A percentile compares a stretch with the other conserved stretches of the same genome.
These are phyloP conservation scores for Fomitopsis pulvina DNA, from an alignment of 768 basidiomycete genomes.

Conservation along the genomic window DNA sequence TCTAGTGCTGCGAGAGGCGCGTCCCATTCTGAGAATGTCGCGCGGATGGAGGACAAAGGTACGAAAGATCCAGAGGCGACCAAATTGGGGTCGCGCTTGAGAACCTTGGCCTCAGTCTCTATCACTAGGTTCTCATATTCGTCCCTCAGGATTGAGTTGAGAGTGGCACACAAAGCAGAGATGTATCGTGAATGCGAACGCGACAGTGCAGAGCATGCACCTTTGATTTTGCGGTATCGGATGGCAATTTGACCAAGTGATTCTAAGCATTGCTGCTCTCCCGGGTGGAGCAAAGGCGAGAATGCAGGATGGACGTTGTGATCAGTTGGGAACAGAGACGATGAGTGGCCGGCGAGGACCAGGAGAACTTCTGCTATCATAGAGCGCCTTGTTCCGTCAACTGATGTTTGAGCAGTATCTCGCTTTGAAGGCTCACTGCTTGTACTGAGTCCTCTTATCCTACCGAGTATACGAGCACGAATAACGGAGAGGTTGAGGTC, in stretches of 20 bases:
- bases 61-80: conserved; percentile 82
- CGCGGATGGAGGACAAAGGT: conserved; percentile 76
- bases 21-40: conserved; percentile 85
- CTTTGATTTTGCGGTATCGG: conserved; percentile 68
- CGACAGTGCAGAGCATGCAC: conserved; percentile 42
- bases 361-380: conserved; percentile 92
- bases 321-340: conserved; percentile 69
- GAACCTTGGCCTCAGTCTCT: conserved; percentile 73
- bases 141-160: conserved; percentile 65
- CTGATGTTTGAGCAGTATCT: not conserved
- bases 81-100: conserved; percentile 65
- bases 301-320: conserved; percentile 59
- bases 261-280: conserved; percentile 82
- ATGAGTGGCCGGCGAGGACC: conserved; percentile 81
- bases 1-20: conserved; percentile 72
- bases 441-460: not conserved
- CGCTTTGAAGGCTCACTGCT: not conserved
- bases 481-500: not conserved
- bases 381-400: conserved; percentile 9
- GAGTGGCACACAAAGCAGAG: conserved; percentile 67
- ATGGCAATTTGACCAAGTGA: conserved; percentile 68
- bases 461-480: no score
- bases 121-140: conserved; percentile 80
- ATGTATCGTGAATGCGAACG: conserved; percentile 68
- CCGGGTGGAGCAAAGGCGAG: conserved; percentile 73